Base-by-base conservation (phyloP, 1,139 yeast species). In the Schwanniomyces etchellsii region DNA sequence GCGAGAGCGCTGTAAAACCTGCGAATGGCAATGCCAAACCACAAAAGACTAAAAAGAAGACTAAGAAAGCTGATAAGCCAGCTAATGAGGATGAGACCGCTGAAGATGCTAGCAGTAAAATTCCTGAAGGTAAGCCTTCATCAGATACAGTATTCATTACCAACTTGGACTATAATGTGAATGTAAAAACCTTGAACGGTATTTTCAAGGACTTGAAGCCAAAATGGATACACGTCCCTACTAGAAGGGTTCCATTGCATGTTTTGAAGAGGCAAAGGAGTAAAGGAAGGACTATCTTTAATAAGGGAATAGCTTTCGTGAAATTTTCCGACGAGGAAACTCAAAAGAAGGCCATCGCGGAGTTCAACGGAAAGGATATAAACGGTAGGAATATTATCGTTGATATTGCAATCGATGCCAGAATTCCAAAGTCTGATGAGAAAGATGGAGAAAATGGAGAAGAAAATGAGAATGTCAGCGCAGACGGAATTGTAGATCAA, bases 301-400 rank as follows among this genome's bases (percentile, higher is more conserved):
- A 75, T 52, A 74, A 72, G 52, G 83, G 84, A 28, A 74, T 73
- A 54, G 83, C 81, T 3, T 77, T 77, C 54, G 73, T 75, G 35
- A 74, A 67, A 44, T 73, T 77, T 44, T 48, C 62, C 24, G 51
- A 52, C 42, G 70, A 69, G 40, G 74, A 67, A 38, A 48, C 52
- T 27, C 81, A 74, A 50, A 53, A 60, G 46, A 45, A 55, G 42
- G 78, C 76, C 11, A 64, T 76, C 37, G 62, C 59, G 18, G 63
- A 71, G 41, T 74, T 69, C 49, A 66, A 73, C 39, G 81, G 80
- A 28, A 58, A 55, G 34, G 65, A 60, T 32, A 54, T 74, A 41
- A 64, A 64, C 36, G 83, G 77, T 32, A 70, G 81, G 53, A 60
- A 60, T 32, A 57, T 78, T 36, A 58, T 65, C 31, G 76, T 74